These are phyloP conservation scores for Scheffersomyces illinoinensis DNA, from an alignment of 1,139 yeast species.

Conservation along the genomic window DNA sequence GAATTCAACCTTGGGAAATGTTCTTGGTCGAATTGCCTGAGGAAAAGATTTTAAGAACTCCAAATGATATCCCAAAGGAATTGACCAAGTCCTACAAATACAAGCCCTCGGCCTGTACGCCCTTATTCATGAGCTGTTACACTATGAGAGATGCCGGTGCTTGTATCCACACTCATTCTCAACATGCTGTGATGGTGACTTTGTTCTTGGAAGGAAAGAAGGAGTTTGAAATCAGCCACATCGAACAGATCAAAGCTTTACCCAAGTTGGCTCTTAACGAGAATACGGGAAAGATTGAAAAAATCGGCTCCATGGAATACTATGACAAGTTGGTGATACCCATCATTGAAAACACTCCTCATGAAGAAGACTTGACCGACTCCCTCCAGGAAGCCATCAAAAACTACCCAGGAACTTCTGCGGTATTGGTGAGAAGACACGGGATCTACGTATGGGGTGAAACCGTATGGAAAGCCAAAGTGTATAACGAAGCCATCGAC, in stretches of 20 bases:
- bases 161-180: conserved; percentile 94
- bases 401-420: conserved; percentile 74
- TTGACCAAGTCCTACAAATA: conserved; percentile 46
- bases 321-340: conserved; percentile 81
- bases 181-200: conserved; percentile 80
- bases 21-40: conserved; percentile 67
- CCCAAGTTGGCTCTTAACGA: conserved; percentile 49
- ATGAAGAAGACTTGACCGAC: conserved; percentile 81
- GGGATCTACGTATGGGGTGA: conserved; percentile 98
- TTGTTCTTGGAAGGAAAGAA: conserved; percentile 58
- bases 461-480: conserved; percentile 87
- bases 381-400: conserved; percentile 62
- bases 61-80: conserved; percentile 46
- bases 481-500: conserved; percentile 90
- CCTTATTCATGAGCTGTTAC: conserved; percentile 79
- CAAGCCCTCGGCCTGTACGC: conserved; percentile 93
- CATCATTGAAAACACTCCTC: conserved; percentile 86
- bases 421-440: conserved; percentile 88
- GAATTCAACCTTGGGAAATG: conserved; percentile 79
- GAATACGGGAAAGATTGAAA: conserved; percentile 48
- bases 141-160: conserved; percentile 80
- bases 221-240: conserved; percentile 73
- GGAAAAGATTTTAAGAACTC: conserved; percentile 59
- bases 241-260: conserved; percentile 92
- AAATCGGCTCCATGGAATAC: conserved; percentile 67